Evolutionary conservation across 2,329 filamentous ascomycete species (phyloP), one percentile per base, ranked within the genome.

Genomic region (Diplodia scrobiculata): DNA sequence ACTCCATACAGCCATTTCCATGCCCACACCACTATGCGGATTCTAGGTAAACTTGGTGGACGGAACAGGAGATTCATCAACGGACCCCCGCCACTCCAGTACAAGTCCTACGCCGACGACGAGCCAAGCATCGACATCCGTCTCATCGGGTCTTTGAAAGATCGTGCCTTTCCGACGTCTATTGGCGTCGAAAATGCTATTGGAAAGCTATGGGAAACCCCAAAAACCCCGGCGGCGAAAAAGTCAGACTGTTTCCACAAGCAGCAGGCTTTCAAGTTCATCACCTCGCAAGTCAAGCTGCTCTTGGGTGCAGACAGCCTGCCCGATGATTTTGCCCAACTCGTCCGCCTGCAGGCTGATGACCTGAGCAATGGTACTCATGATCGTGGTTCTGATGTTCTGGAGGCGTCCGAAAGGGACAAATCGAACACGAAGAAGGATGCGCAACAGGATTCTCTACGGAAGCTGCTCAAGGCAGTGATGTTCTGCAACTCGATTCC

Each of bases 1-100:
- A 89, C 93, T 69, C 95, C 95, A 0, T 97, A 99, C 77, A 97
- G 91, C 72, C 96, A 99, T 77, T 97, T 97, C 77, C 94, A 98
- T 74, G 91, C 96, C 0, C 95, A 99, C 75, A 98, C 95, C 0
- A 98, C 95, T 0, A 96, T 99, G 89, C 85, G 95, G 53, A 99
- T 99, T 66, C 84, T 99, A 1, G 95, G 95, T 14, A 99, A 99
- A 77, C 85, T 99, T 13, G 95, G 96, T 53, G 95, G 95, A 7
- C 88, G 95, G 29, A 99, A 99, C 73, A 84, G 96, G 41, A 97
- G 96, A 74, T 99, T 97, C 77, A 89, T 98, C 81, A 97, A 91
- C 5, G 91, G 92, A 55, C 91, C 94, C 1, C 89, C 94, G 5
- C 87, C 89, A n/a, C 85, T 99, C 13, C 84, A 87, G 0, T 98